A percentile compares a stretch with the other conserved stretches of the same genome.
phyloP scores from a whole-genome alignment of 2,329 filamentous ascomycete genomes.

The Arthrobotrys conoides region DNA sequence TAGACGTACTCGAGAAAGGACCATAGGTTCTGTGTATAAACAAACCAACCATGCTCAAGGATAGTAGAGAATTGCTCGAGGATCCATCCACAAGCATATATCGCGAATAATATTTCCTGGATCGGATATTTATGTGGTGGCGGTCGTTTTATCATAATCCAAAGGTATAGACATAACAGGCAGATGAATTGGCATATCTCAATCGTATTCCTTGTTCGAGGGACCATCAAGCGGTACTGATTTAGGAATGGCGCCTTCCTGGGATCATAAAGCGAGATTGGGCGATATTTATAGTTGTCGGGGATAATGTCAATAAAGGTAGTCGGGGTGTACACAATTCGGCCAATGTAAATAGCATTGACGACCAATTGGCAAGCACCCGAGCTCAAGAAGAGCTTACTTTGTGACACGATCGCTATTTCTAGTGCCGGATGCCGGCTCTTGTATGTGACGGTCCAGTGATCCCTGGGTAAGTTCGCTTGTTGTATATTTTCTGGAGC shows the following conservation, averaged over 20 bases:
- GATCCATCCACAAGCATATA: slow-evolving; percentile 84
- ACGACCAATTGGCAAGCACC: slow-evolving; percentile 86
- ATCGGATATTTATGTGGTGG: slow-evolving; percentile 71
- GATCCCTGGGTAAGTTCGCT: slow-evolving; percentile 70
- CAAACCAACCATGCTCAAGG: slow-evolving; percentile 81
- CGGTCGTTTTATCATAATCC: slow-evolving; percentile 79
- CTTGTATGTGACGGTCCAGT: slow-evolving; percentile 69
- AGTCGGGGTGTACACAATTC: slow-evolving; percentile 85
- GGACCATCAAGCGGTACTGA: slow-evolving; percentile 87
- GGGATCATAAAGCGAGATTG: slow-evolving; percentile 85
- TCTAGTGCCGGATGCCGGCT: slow-evolving; percentile 76
- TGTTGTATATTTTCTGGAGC: slow-evolving; percentile 77
- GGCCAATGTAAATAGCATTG: slow-evolving; percentile 83
- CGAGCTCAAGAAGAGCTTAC: slow-evolving; percentile 82
- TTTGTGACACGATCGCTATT: slow-evolving; percentile 85
- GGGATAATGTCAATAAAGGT: slow-evolving; percentile 86
- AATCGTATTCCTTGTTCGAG: slow-evolving; percentile 80
- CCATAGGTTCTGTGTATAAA: slow-evolving; percentile 91
- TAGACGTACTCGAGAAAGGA: slow-evolving; percentile 78
- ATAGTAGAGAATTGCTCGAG: slow-evolving; percentile 83
- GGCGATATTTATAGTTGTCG: slow-evolving; percentile 86
- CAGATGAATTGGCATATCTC: slow-evolving; percentile 81
- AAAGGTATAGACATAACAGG: slow-evolving; percentile 78
- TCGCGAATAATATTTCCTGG: slow-evolving; percentile 77
- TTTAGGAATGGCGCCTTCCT: slow-evolving; percentile 81